Base-by-base conservation (phyloP, 2,329 filamentous ascomycete genomes). In the Purpureocillium lavendulum region DNA sequence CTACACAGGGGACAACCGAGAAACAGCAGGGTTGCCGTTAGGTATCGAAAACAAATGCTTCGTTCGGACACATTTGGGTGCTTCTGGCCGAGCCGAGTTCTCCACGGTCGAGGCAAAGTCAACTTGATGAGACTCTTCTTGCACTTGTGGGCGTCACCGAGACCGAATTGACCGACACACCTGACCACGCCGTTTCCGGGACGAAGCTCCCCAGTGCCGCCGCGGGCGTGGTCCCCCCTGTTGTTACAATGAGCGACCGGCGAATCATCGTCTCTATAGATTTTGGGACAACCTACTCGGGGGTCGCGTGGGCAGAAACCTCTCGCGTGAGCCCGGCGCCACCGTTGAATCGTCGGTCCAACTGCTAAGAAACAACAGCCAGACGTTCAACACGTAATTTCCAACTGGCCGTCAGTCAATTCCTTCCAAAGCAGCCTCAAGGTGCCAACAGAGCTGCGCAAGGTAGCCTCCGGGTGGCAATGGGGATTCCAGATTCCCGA, bases 241-340 rank as follows among this genome's bases (percentile, higher is more conserved):
- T 40, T 45, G 41, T 40, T 36, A 52, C 33, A 42, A 61, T 61
- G 58, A 44, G 45, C 40, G 50, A 53, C 31, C 49, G 62, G 48
- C 67, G 61, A 50, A 66, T 74, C 44, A 62, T 75, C 38, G 62
- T 74, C 45, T 71, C 68, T 15, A 69, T 76, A 42, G 72, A 76
- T 49, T 75, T 76, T 47, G 72, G 73, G 18, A 76, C 72, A 11
- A 77, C 73, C 4, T 76, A 70, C 50, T 73, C 71, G 12, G 71
- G 70, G 24, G 60, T 75, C n/a, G 69, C 69, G 24, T 76, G 69
- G 67, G 66, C 65, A 32, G 62, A 70, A 42, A 66, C 66, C 35
- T 58, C 48, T 35, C 54, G 54, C 30, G 60, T 61, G 56, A 54
- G 59, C 21, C 17, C 7, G 7, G 21, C 21, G n/a, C 34, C 7